Evolutionary conservation across 306 rosid genomes (phyloP).

Genomic region (Acacia melanoxylon): DNA sequence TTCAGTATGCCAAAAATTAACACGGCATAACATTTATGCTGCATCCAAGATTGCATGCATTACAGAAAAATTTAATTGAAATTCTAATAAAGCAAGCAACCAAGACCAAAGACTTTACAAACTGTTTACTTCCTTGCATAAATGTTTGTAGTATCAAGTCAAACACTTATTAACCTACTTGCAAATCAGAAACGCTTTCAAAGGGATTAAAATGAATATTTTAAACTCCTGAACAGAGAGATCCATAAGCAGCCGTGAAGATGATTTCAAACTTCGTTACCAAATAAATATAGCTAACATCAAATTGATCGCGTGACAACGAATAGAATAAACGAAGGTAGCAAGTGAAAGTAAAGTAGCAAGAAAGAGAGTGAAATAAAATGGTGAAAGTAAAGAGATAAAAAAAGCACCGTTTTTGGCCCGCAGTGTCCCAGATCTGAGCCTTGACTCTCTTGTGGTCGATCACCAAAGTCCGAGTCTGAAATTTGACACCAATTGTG

Average conservation of each 20-base stretch:
- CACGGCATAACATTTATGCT: background rate
- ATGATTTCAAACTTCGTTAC: background rate
- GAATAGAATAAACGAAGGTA: background rate
- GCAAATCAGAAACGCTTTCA: background rate
- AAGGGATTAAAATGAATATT: background rate
- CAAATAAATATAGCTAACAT: background rate
- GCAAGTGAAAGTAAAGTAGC: background rate
- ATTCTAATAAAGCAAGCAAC: background rate
- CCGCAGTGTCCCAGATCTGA: constrained; percentile 99
- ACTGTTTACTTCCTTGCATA: background rate
- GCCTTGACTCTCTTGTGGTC: constrained; percentile 90
- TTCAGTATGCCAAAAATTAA: background rate
- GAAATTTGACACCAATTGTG: constrained; percentile 92
- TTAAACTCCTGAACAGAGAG: background rate
- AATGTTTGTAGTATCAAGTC: background rate
- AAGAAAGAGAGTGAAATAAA: background rate
- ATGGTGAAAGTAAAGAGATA: background rate
- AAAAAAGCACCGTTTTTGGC: constrained; percentile 78
- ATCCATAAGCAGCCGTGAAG: constrained; percentile 2
- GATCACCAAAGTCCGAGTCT: constrained; percentile 82
- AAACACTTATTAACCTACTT: background rate
- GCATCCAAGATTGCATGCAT: background rate
- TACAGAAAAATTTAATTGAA: background rate
- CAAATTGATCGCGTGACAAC: background rate
- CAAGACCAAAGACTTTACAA: background rate